Evolutionary conservation across 768 basidiomycete species (phyloP), one percentile per base, ranked within the genome.

Genomic region (Collybiopsis confluens): DNA sequence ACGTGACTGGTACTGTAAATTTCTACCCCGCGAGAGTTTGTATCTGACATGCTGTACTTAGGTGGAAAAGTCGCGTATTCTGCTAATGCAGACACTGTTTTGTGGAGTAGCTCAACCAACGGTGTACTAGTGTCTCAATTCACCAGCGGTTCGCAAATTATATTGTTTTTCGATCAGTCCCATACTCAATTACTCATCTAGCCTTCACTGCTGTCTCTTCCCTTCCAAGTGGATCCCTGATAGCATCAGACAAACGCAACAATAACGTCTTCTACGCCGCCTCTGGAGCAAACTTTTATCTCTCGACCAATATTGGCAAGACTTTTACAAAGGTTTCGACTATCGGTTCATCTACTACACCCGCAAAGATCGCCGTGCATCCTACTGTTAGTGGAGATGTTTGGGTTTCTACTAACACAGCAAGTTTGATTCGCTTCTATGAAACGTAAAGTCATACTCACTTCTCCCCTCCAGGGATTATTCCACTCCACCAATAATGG

Each of bases 191-290:
- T 1, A 15, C 4, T 15, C 5, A 41, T 13, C 0, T 26, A 52
- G 47, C 78, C 1, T 85, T 86, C 64, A 65, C 69, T 2, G 59
- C 71, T 2, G 83, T 85, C 26, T 59, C 77, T 0, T 67, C 75
- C 13, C 73, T 86, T 3, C 83, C 85, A 0, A 70, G 77, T 2
- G 65, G 62, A 36, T 76, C 82, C 1, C 73, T 69, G 11, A 85
- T 87, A 57, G 82, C 83, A 8, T 79, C 84, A 2, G 85, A 87
- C 67, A 85, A 85, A 66, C 70, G 70, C 57, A 75, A 76, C 64
- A 75, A 79, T 62, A 64, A 73, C 0, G 61, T 81, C 44, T 85
- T 86, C 70, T 86, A 85, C 59, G 83, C 74, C 18, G 83, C 82
- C 16, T 73, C 77, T 20, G 74, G 74, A 0, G 72, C 74, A 16